A percentile compares a stretch with the other conserved stretches of the same genome.
phyloP scores from a whole-genome alignment of 805 yeast species.

The Metschnikowia matae region DNA sequence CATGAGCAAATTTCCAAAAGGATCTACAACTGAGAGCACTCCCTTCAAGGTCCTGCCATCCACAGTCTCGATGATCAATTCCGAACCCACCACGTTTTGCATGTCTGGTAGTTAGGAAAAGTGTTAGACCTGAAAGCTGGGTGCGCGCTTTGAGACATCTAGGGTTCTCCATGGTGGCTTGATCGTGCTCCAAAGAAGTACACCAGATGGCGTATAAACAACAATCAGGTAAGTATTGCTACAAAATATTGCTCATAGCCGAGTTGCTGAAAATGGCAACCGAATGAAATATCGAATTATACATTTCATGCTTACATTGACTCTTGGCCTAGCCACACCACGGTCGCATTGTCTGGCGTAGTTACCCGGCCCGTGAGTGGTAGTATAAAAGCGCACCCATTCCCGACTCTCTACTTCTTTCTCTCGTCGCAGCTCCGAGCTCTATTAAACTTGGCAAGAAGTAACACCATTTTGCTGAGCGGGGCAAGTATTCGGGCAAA shows the following conservation, averaged over 20 bases:
- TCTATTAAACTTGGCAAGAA: constrained; percentile 12
- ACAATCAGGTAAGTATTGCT: background rate
- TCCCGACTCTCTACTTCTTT: background rate
- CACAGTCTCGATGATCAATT: constrained; percentile 23
- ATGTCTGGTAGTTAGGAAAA: background rate
- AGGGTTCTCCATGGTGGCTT: background rate
- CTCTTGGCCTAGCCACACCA: background rate
- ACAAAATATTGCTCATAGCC: background rate
- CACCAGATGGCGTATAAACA: background rate
- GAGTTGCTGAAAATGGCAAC: background rate
- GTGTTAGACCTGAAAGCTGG: background rate
- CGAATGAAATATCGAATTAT: background rate
- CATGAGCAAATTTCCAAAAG: constrained; percentile 39
- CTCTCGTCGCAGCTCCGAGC: constrained; percentile 19
- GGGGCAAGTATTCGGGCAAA: constrained; percentile 17
- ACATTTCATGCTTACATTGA: background rate
- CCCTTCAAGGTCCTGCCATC: constrained; percentile 37
- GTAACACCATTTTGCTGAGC: constrained; percentile 8
- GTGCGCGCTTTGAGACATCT: background rate
- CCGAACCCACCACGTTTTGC: constrained; percentile 28
- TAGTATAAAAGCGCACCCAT: constrained; percentile 2
- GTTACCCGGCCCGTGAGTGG: constrained; percentile 12
- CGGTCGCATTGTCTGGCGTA: background rate
- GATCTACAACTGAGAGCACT: constrained; percentile 37
- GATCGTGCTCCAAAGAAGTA: background rate